Percentiles rank a stretch among this genome's conserved stretches.
Evolutionary conservation across 805 yeast genomes (phyloP).

Genomic region (Barnettozyma populi): DNA sequence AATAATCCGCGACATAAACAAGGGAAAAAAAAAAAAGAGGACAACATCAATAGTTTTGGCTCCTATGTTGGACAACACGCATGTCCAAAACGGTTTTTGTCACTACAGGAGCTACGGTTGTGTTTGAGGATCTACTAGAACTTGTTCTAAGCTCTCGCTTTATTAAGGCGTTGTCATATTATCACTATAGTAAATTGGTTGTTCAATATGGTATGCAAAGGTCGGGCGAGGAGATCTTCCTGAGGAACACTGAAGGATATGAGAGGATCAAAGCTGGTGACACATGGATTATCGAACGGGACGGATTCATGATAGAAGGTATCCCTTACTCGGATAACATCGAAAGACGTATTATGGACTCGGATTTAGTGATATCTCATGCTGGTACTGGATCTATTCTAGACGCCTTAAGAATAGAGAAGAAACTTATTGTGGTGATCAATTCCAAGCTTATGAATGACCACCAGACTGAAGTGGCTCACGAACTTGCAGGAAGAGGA

Average conservation of each 20-base stretch:
- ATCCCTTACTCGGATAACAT: slow-evolving; percentile 42
- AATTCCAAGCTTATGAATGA: slow-evolving; percentile 77
- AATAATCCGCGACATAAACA: not conserved
- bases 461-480: slow-evolving; percentile 77
- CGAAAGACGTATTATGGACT: slow-evolving; percentile 33
- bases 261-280: slow-evolving; percentile 1
- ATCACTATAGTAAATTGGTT: slow-evolving; percentile 37
- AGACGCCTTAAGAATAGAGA: slow-evolving; percentile 57
- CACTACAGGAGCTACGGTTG: slow-evolving; percentile 89
- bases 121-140: slow-evolving; percentile 58
- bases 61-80: not conserved
- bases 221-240: slow-evolving; percentile 20
- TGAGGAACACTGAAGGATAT: not conserved
- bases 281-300: slow-evolving; percentile 1
- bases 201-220: slow-evolving; percentile 57
- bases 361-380: slow-evolving; percentile 73
- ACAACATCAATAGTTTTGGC: not conserved
- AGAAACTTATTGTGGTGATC: slow-evolving; percentile 62
- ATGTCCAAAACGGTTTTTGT: slow-evolving; percentile 36
- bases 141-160: slow-evolving; percentile 34
- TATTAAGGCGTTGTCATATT: slow-evolving; percentile 27
- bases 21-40: not conserved
- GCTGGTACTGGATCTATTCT: slow-evolving; percentile 91
- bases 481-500: slow-evolving; percentile 37
- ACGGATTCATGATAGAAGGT: slow-evolving; percentile 34